These are phyloP conservation scores for Apiotrichum siamense DNA, from an alignment of 1,284 basidiomycete species.

Conservation along the genomic window DNA sequence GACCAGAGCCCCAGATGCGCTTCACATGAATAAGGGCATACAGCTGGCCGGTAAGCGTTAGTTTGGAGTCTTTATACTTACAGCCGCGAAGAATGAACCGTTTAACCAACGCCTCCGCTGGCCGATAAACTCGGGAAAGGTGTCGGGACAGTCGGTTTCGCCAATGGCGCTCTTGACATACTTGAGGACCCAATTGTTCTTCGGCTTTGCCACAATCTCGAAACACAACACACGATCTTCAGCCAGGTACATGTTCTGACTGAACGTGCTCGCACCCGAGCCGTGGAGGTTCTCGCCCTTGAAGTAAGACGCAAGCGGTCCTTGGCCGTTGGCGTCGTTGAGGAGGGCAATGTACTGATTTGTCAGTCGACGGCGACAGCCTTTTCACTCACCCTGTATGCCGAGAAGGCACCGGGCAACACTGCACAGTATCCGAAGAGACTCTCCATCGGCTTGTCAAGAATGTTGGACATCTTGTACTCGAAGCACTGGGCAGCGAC, in stretches of 20 bases:
- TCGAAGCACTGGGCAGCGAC: constrained; percentile 93
- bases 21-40: constrained; percentile 58
- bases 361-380: neutral
- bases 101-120: constrained; percentile 56
- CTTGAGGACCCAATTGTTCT: constrained; percentile 85
- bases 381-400: constrained; percentile 53
- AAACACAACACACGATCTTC: constrained; percentile 89
- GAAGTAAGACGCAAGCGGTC: constrained; percentile 92
- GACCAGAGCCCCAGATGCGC: constrained; percentile 78
- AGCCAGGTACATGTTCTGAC: constrained; percentile 55
- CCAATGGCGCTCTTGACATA: constrained; percentile 94
- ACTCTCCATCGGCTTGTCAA: constrained; percentile 90
- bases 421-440: constrained; percentile 84
- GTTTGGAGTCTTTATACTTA: constrained; percentile 7
- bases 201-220: constrained; percentile 87
- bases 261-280: constrained; percentile 89
- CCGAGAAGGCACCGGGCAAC: constrained; percentile 84
- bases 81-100: constrained; percentile 90
- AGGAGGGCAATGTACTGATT: constrained; percentile 52
- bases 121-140: constrained; percentile 87
- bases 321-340: constrained; percentile 77
- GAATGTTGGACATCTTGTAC: constrained; percentile 79
- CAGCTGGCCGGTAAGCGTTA: constrained; percentile 21
- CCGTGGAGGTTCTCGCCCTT: constrained; percentile 90
- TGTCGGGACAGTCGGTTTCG: constrained; percentile 94